Evolutionary conservation across 2,329 filamentous ascomycete genomes (phyloP), one percentile per base, ranked within the genome.

Genomic region (Rutstroemia sp.): DNA sequence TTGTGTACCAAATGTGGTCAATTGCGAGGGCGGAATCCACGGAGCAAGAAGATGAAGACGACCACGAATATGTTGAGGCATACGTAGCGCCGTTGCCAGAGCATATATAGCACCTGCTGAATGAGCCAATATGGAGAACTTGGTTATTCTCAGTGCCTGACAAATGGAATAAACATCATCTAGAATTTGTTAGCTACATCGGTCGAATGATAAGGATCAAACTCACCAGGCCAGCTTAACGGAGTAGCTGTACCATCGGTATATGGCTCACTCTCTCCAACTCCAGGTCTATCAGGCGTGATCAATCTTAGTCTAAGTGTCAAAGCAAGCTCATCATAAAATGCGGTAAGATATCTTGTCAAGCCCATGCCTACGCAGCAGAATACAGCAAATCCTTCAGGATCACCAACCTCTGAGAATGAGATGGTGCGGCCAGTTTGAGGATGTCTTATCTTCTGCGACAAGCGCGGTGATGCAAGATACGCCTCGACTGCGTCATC

Each of bases 101-200:
- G 94, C 94, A 68, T 99, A 99, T 52, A 99, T 95, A n/a, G 94
- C 92, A 16, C 94, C 94, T 0, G 94, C 94, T 0, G 92, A 97
- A 71, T 99, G 94, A 2, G 94, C 94, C 1, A 99, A 79, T 19
- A 99, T 88, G 6, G 92, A 97, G 69, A 99, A 99, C 64, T 96
- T 95, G 10, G 87, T 94, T 61, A 99, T 95, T 64, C 90, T 92
- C 46, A 99, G 78, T 14, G 88, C 78, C 67, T 96, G 89, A 70
- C 94, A 99, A 57, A 99, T 95, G 52, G 92, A 87, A 58, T 95
- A 88, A 14, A 99, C 90, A 71, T 99, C 94, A 67, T 82, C 79
- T 81, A 58, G 2, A 58, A 2, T 42, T 44, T 3, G 61, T 68
- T 75, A 69, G 60, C 49, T 54, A 45, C 30, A 42, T 30, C 5